These are phyloP conservation scores for Agrostemma githago DNA, from an alignment of 148 eudicot genomes.

Conservation along the genomic window DNA sequence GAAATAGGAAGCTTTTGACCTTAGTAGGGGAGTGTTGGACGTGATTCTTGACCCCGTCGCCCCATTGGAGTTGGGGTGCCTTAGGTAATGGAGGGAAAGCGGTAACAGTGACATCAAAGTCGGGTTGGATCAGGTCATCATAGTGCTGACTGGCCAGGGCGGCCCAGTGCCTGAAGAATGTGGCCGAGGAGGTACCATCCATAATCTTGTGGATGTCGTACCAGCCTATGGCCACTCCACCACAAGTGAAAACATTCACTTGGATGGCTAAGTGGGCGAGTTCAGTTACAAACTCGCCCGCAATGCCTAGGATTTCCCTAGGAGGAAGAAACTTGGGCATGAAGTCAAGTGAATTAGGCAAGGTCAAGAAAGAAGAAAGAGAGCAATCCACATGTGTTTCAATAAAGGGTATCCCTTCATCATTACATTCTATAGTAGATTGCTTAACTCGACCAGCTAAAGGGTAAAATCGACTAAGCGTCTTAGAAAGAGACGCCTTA, in stretches of 20 bases:
- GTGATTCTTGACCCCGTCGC: background rate
- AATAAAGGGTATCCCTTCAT: slow-evolving; percentile 18
- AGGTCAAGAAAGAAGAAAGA: slow-evolving; percentile 1
- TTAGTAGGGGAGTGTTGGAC: background rate
- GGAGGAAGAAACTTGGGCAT: slow-evolving; percentile 6
- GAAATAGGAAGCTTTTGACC: slow-evolving; percentile 12
- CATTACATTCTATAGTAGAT: slow-evolving; percentile 11
- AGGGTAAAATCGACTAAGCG: slow-evolving; percentile 15
- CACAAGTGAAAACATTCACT: slow-evolving; percentile 13
- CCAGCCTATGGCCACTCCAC: slow-evolving; percentile 19
- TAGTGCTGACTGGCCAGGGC: background rate
- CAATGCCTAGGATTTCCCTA: background rate
- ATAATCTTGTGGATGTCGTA: slow-evolving; percentile 20
- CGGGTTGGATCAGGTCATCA: background rate
- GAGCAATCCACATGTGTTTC: slow-evolving; percentile 13
- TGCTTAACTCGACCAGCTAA: slow-evolving; percentile 19
- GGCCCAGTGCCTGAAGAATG: slow-evolving; percentile 19
- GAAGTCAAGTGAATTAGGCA: background rate
- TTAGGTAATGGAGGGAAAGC: slow-evolving; percentile 17
- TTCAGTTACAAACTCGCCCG: background rate
- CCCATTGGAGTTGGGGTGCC: slow-evolving; percentile 3
- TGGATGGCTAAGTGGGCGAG: slow-evolving; percentile 14
- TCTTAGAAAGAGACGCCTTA: slow-evolving; percentile 9
- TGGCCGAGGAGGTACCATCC: slow-evolving; percentile 17
- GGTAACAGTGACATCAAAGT: slow-evolving; percentile 7